These are phyloP conservation scores for Cordyceps javanica DNA, from an alignment of 2,329 filamentous ascomycete species.

Conservation along the genomic window DNA sequence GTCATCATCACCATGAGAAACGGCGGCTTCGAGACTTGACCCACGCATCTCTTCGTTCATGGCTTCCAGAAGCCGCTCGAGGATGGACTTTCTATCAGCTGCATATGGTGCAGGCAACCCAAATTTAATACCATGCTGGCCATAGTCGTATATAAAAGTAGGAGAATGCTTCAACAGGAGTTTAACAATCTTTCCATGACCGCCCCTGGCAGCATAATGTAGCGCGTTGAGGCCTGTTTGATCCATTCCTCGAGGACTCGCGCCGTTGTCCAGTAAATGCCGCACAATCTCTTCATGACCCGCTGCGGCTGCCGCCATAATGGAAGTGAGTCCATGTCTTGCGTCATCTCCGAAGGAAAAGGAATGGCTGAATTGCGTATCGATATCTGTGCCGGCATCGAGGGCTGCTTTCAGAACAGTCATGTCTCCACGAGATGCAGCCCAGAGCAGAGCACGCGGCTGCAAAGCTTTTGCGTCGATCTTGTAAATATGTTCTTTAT, in stretches of 20 bases:
- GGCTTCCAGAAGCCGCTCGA: background rate
- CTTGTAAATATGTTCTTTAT: too few species aligned
- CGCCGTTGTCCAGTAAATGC: background rate
- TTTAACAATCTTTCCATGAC: background rate
- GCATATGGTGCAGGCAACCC: background rate
- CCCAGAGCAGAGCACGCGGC: background rate
- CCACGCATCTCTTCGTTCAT: background rate
- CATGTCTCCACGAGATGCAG: background rate
- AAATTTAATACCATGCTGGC: too few species aligned
- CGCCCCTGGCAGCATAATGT: background rate
- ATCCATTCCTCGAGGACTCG: background rate
- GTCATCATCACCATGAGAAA: background rate
- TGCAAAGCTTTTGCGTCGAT: background rate
- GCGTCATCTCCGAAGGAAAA: background rate
- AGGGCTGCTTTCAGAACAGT: background rate
- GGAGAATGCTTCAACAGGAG: background rate
- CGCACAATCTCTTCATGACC: background rate
- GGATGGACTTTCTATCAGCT: background rate
- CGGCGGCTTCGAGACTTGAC: background rate
- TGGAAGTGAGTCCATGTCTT: background rate
- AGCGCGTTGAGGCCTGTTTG: background rate
- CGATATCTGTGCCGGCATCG: background rate
- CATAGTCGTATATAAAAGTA: background rate
- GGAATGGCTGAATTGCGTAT: background rate
- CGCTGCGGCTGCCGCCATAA: background rate